Percentiles rank a stretch among this genome's conserved stretches.
phyloP scores from a whole-genome alignment of 164 flowering plant genomes.

The Platanus orientalis region DNA sequence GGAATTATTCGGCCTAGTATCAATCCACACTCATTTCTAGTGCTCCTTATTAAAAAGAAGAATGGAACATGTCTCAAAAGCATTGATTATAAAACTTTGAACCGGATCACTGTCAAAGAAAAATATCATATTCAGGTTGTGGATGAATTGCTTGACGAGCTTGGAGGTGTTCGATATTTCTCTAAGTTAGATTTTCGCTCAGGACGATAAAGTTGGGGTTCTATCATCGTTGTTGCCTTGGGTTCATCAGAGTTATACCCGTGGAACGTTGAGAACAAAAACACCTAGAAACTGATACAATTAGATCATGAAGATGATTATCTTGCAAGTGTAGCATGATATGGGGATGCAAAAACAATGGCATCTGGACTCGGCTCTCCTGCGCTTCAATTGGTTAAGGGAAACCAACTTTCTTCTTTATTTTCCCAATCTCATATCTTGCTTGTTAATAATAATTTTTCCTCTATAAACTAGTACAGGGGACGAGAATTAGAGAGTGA shows the following conservation, averaged over 20 bases:
- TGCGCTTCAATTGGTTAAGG: slow-evolving; percentile 34
- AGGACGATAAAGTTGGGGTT: slow-evolving; percentile 65
- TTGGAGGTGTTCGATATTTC: no score
- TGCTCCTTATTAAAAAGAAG: no score
- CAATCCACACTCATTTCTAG: no score
- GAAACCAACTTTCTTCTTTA: background rate
- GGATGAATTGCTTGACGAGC: no score
- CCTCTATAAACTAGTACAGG: background rate
- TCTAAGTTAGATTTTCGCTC: no score
- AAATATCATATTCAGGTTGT: no score
- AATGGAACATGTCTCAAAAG: no score
- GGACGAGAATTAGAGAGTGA: background rate
- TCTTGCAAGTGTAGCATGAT: slow-evolving; percentile 49
- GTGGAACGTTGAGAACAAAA: slow-evolving; percentile 28
- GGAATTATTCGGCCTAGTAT: no score
- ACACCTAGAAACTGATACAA: slow-evolving; percentile 10
- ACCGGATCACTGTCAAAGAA: no score
- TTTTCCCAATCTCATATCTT: background rate
- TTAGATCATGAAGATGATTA: slow-evolving; percentile 15
- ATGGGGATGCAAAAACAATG: slow-evolving; percentile 28
- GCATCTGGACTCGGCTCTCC: slow-evolving; percentile 38
- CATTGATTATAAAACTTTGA: no score
- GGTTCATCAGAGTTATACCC: slow-evolving; percentile 32
- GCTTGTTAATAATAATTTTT: background rate
- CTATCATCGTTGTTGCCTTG: slow-evolving; percentile 42